Evolutionary conservation across 169 alveolate species (phyloP).

Genomic region (Eimeria acervulina): DNA sequence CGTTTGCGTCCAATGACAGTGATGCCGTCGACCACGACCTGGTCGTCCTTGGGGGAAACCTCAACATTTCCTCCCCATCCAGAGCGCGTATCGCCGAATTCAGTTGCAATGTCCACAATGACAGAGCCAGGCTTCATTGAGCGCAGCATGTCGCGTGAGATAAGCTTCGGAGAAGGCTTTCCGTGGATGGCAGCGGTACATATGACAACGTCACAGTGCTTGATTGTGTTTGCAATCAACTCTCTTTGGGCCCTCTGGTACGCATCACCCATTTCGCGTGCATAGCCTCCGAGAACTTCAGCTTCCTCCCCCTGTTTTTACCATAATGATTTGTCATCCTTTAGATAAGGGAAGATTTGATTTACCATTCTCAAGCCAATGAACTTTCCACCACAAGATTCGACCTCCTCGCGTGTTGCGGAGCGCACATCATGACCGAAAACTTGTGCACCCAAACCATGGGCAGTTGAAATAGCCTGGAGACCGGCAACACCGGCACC

Average conservation of each 20-base stretch:
- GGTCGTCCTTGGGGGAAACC: slow-evolving; percentile 89
- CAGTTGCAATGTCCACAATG: slow-evolving; percentile 95
- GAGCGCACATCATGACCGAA: slow-evolving; percentile 94
- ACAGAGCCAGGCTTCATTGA: slow-evolving; percentile 93
- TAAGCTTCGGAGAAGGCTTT: slow-evolving; percentile 94
- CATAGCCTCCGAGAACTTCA: slow-evolving; percentile 92
- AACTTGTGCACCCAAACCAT: slow-evolving; percentile 95
- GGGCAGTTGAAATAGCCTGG: slow-evolving; percentile 96
- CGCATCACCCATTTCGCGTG: slow-evolving; percentile 92
- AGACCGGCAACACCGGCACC: slow-evolving; percentile 99
- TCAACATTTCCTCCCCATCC: slow-evolving; percentile 95
- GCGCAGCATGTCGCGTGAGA: slow-evolving; percentile 91
- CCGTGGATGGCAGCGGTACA: slow-evolving; percentile 96
- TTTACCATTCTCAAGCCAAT: slow-evolving; percentile 80
- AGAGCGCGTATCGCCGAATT: slow-evolving; percentile 85
- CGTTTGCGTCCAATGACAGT: slow-evolving; percentile 93
- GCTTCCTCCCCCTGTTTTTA: slow-evolving; percentile 84
- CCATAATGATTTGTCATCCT: background rate
- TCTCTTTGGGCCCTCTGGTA: slow-evolving; percentile 90
- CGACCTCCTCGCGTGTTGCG: slow-evolving; percentile 94
- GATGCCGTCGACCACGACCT: slow-evolving; percentile 91
- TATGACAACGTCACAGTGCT: slow-evolving; percentile 93
- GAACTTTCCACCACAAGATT: slow-evolving; percentile 91
- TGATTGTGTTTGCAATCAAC: slow-evolving; percentile 89
- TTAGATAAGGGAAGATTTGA: background rate